Evolutionary conservation across 2,329 filamentous ascomycete genomes (phyloP), one percentile per base, ranked within the genome.

Genomic region (Helotiales sp.): DNA sequence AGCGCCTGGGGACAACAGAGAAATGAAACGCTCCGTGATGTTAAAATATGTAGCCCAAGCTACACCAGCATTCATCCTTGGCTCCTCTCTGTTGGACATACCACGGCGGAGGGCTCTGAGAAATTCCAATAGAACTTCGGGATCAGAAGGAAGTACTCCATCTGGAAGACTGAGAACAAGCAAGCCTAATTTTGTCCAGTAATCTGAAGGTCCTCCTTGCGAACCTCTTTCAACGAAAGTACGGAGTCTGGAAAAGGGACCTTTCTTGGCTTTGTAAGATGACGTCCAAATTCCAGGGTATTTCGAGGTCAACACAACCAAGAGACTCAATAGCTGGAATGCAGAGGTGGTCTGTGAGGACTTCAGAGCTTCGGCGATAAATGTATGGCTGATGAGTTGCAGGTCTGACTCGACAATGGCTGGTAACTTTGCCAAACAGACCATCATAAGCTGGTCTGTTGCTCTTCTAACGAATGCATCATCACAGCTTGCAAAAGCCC

Each of bases 191-290:
- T 86, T 86, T 28, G 83, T 79, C 96, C 96, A 99, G 75, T 90
- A 97, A 10, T 84, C 85, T 3, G 84, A 80, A 0, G 87, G 82
- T 2, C 91, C 91, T n/a, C 89, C 87, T 75, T 97, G 92, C 0
- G 95, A 97, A 2, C 96, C 95, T 73, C 89, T 92, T 69, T 91
- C 89, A 6, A 98, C 82, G 72, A 96, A 96, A 8, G 88, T 82
- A 59, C 87, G 85, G 3, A 99, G 79, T 24, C 90, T 80, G 3
- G 81, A 80, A 1, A 86, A 71, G 0, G 86, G 82, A 1, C 85
- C 79, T 65, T 85, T 87, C 70, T 87, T 86, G n/a, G 81, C 81
- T 15, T 77, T 80, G 3, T 86, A 68, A 79, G 84, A 66, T 78
- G 85, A 82, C 1, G 88, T 90, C 96, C 96, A 99, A 10, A 94